These are phyloP conservation scores for Cyclostephanos tholiformis DNA, from an alignment of 108 stramenopile genomes.

Conservation along the genomic window DNA sequence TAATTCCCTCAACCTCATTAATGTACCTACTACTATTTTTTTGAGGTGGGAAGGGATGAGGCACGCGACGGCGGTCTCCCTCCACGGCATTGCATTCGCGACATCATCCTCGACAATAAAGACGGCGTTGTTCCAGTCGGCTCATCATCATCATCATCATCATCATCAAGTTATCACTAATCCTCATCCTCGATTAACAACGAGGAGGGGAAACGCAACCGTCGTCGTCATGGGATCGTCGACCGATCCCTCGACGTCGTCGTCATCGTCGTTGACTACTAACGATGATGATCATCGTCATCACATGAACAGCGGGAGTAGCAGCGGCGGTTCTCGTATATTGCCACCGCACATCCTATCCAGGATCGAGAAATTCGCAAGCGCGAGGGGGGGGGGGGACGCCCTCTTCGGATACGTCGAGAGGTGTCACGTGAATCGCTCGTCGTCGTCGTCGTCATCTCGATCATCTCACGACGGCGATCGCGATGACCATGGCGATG, in stretches of 20 bases:
- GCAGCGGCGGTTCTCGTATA: conserved; percentile 1
- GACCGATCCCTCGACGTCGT: too few species aligned
- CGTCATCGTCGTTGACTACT: not conserved
- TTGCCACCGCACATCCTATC: conserved; percentile 9
- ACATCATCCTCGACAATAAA: not conserved
- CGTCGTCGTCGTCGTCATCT: not conserved
- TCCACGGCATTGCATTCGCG: not conserved
- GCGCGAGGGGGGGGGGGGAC: conserved; percentile 76
- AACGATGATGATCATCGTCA: too few species aligned
- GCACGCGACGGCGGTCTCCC: not conserved
- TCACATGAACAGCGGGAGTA: too few species aligned
- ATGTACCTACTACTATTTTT: too few species aligned
- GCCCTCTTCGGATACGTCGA: conserved; percentile 84
- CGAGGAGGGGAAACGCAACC: too few species aligned
- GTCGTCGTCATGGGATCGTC: not conserved
- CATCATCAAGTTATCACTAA: not conserved
- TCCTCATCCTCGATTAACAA: not conserved
- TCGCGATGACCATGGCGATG: not conserved
- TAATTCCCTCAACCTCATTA: too few species aligned
- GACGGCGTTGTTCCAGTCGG: not conserved
- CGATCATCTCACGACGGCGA: not conserved
- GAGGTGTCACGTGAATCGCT: conserved; percentile 53
- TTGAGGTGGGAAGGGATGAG: not conserved
- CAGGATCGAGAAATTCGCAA: conserved; percentile 51
- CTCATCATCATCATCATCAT: not conserved